A percentile compares a stretch with the other conserved stretches of the same genome.
Conservation (phyloP, 75 land plant species). For the Pinus albicaulis region DNA sequence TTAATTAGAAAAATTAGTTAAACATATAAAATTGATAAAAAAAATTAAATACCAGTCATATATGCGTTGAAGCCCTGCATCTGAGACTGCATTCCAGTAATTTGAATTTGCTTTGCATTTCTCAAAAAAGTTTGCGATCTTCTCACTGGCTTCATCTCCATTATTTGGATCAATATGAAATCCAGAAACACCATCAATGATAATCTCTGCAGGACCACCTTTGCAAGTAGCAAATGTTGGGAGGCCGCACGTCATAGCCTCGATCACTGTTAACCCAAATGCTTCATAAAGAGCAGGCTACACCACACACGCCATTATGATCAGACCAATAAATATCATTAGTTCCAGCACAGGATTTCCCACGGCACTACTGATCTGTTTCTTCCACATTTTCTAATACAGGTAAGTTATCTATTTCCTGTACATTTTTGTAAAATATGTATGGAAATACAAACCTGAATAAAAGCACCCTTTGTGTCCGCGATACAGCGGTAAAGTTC, state of each 20-base stretch:
- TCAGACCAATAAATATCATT: not conserved
- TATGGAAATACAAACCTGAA: constrained; percentile 38
- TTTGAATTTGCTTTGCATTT: constrained; percentile 51
- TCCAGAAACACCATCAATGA: constrained; percentile 88
- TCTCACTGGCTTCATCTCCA: constrained; percentile 63
- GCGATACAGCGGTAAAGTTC: constrained; percentile 94
- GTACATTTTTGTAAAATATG: too few species aligned
- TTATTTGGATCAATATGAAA: constrained; percentile 87
- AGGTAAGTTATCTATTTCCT: too few species aligned
- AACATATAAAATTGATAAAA: too few species aligned
- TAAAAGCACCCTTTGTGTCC: constrained; percentile 86
- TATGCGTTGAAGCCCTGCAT: constrained; percentile 76
- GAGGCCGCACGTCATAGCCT: constrained; percentile 96
- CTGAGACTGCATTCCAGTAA: constrained; percentile 72
- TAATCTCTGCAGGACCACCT: constrained; percentile 97
- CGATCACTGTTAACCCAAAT: constrained; percentile 96
- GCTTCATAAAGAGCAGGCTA: constrained; percentile 98
- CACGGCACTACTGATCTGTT: too few species aligned
- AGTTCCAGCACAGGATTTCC: not conserved
- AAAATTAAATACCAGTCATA: constrained; percentile 50
- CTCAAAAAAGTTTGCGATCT: constrained; percentile 85
- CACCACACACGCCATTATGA: not conserved
- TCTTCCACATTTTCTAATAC: too few species aligned
- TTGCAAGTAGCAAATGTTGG: constrained; percentile 95
- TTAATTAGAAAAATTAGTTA: too few species aligned